A percentile compares a stretch with the other conserved stretches of the same genome.
These are phyloP conservation scores for Cubamyces lactineus DNA, from an alignment of 768 basidiomycete genomes.

Conservation along the genomic window DNA sequence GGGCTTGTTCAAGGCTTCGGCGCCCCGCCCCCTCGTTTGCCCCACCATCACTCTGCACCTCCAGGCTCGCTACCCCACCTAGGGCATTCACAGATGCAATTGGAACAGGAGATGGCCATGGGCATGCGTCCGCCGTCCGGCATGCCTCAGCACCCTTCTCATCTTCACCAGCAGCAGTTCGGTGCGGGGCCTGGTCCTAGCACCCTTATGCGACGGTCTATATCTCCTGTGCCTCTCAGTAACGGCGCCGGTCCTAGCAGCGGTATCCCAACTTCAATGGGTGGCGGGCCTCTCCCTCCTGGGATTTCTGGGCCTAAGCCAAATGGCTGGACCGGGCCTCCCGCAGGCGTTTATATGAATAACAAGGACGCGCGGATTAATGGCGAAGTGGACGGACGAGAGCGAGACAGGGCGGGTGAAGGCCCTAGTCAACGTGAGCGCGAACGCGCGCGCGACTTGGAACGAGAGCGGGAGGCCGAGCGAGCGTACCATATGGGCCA, in stretches of 20 bases:
- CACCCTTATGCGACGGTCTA: conserved; percentile 32
- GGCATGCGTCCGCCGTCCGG: conserved; percentile 25
- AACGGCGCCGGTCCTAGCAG: conserved; percentile 22
- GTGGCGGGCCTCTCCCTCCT: conserved; percentile 21
- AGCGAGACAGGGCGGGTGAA: conserved; percentile 27
- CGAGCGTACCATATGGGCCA: conserved; percentile 21
- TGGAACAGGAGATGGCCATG: conserved; percentile 31
- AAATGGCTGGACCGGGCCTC: conserved; percentile 26
- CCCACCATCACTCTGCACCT: conserved; percentile 31
- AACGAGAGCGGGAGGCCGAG: conserved; percentile 30
- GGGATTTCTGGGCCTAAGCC: conserved; percentile 21
- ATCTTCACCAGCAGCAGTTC: conserved; percentile 12
- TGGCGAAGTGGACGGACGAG: conserved; percentile 27
- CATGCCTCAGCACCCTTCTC: conserved; percentile 24
- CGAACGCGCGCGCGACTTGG: conserved; percentile 31
- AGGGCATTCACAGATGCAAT: conserved; percentile 25
- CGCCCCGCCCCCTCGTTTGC: conserved; percentile 24
- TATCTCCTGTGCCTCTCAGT: conserved; percentile 31
- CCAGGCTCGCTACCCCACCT: conserved; percentile 27
- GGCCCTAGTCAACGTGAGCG: conserved; percentile 21
- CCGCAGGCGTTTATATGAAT: conserved; percentile 6
- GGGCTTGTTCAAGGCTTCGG: conserved; percentile 26
- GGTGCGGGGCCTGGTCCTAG: conserved; percentile 18
- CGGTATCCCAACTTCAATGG: conserved; percentile 12
- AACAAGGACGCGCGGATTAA: conserved; percentile 24